Conservation (phyloP, 2,329 filamentous ascomycete species). For the Botrytis galanthina region DNA sequence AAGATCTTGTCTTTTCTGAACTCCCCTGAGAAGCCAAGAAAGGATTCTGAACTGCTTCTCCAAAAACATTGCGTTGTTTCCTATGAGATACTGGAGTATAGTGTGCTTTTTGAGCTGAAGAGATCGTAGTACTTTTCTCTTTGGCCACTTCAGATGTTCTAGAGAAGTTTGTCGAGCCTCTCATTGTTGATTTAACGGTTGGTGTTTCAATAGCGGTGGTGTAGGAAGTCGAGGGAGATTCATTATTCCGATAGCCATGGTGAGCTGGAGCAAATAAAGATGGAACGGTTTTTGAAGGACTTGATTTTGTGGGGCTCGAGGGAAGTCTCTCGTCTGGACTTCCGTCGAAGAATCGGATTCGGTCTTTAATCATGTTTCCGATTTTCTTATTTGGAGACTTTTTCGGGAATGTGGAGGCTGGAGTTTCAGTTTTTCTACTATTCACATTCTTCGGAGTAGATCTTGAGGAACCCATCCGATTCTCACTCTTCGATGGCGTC, state of each 20-base stretch:
- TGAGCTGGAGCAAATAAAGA: background rate
- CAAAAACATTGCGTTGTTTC: constrained; percentile 20
- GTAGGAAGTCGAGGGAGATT: background rate
- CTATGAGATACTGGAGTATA: constrained; percentile 3
- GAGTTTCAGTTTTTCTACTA: background rate
- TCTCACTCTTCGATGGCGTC: constrained; percentile 2
- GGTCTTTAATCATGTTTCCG: constrained; percentile 28
- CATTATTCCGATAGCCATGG: background rate
- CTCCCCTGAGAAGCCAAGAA: constrained; percentile 3
- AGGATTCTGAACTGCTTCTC: constrained; percentile 20
- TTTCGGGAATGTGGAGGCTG: constrained; percentile 10
- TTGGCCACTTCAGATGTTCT: background rate
- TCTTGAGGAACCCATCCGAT: background rate
- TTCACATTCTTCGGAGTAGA: background rate
- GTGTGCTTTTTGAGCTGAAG: background rate
- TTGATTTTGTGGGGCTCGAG: background rate
- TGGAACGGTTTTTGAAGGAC: background rate
- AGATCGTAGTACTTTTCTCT: background rate
- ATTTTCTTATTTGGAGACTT: constrained; percentile 18
- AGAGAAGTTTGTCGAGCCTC: background rate
- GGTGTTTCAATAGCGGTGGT: background rate
- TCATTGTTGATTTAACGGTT: background rate
- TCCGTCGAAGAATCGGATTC: constrained; percentile 33
- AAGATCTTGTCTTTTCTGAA: background rate
- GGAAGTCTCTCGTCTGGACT: constrained; percentile 20